phyloP scores from a whole-genome alignment of 2,329 filamentous ascomycete species.

The Chalaropsis thielavioides region DNA sequence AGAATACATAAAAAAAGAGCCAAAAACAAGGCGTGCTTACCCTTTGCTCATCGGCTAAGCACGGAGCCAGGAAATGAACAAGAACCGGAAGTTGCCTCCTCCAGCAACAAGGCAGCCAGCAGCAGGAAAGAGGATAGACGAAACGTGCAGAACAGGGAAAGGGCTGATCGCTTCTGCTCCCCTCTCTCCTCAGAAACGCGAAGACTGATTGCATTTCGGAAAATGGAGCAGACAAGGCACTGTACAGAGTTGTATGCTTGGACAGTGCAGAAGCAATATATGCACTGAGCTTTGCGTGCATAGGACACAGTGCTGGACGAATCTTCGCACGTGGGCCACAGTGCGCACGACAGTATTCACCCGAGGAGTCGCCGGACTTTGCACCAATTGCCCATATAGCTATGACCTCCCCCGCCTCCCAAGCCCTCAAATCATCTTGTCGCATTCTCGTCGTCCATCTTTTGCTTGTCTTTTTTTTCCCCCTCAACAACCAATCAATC shows the following conservation, averaged over 20 bases:
- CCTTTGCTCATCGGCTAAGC: neutral
- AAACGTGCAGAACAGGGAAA: neutral
- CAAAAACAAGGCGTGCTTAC: neutral
- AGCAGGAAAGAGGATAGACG: neutral
- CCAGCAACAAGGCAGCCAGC: no score
- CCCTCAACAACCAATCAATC: constrained; percentile 36
- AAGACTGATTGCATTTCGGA: neutral
- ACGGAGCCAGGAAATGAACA: neutral
- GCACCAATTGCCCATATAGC: constrained; percentile 11
- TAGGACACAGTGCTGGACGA: neutral
- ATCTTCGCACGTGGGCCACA: neutral
- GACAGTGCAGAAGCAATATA: neutral
- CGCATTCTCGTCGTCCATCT: constrained; percentile 30
- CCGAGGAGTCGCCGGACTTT: neutral
- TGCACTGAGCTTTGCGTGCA: neutral
- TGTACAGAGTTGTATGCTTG: neutral
- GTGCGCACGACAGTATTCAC: neutral
- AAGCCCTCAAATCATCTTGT: constrained; percentile 38
- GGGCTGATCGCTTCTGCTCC: neutral
- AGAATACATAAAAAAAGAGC: neutral
- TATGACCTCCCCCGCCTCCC: constrained; percentile 14
- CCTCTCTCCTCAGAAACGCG: neutral
- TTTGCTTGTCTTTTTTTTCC: constrained; percentile 27
- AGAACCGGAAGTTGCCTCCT: neutral
- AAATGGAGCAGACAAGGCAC: neutral